Evolutionary conservation across 352 stramenopile genomes (phyloP).

Genomic region (Phytophthora multivora): DNA sequence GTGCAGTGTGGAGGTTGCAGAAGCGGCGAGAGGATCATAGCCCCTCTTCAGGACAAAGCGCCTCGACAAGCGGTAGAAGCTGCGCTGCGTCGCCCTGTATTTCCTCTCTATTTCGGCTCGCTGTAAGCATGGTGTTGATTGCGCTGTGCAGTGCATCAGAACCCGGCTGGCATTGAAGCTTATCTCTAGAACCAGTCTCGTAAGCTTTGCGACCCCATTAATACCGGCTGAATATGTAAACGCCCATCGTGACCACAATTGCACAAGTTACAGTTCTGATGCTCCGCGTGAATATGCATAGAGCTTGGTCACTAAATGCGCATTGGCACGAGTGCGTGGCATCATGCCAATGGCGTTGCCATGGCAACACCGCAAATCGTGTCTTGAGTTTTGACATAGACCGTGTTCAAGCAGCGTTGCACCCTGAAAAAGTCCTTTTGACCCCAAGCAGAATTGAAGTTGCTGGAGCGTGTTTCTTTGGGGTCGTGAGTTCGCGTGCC

Average conservation of each 20-base stretch:
- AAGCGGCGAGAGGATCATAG: slow-evolving; percentile 26
- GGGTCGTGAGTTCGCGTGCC: not conserved
- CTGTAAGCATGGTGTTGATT: slow-evolving; percentile 24
- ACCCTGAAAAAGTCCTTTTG: not conserved
- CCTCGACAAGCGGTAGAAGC: slow-evolving; percentile 41
- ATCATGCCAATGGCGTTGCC: too few relatives aligned
- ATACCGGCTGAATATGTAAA: slow-evolving; percentile 46
- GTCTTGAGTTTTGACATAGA: not conserved
- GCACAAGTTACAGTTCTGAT: not conserved
- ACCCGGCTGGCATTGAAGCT: slow-evolving; percentile 28
- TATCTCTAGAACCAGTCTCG: slow-evolving; percentile 34
- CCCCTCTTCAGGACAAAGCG: slow-evolving; percentile 29
- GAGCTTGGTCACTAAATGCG: not conserved
- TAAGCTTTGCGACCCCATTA: slow-evolving; percentile 25
- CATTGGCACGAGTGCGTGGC: not conserved
- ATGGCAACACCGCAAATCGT: not conserved
- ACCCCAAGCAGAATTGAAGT: not conserved
- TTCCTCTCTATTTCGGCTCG: slow-evolving; percentile 23
- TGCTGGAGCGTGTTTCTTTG: not conserved
- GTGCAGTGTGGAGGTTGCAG: slow-evolving; percentile 4
- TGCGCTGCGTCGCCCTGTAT: slow-evolving; percentile 25
- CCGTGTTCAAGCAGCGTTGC: not conserved
- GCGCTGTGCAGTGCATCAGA: slow-evolving; percentile 29
- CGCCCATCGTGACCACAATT: slow-evolving; percentile 24
- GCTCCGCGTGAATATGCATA: not conserved